Base-by-base conservation (phyloP, 176 grass and related monocot species). In the Elaeis guineensis region DNA sequence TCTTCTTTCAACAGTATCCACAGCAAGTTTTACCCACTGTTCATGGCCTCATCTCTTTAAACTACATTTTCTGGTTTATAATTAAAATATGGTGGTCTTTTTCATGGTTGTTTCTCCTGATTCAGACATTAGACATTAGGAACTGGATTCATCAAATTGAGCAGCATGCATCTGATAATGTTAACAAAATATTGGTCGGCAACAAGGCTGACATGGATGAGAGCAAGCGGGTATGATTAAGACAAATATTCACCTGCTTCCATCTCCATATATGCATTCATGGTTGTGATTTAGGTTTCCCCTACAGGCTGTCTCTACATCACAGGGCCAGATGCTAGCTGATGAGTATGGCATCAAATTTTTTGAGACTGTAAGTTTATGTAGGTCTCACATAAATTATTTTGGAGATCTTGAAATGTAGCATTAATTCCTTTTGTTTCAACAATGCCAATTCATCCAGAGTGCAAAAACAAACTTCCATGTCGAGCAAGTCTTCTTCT, bases 61-160 rank as follows among this genome's bases (percentile, higher is more conserved):
- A 14, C 35, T 44, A 2, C 35, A 44, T 44, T 44, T 44, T 2
- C 35, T 44, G 35, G 9, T 44, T 44, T 44, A 44, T 44, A 14
- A 44, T 44, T 44, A 44, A 44, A 44, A 44, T 44, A 14, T 57
- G 29, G 44, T 19, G 57, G 49, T 73, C 56, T 61, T 73, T 74
- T 75, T n/a, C 58, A 69, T 50, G 71, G 2, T 57, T 73, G 28
- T 21, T 64, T 22, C 1, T 59, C 55, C 61, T 83, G 74, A 83
- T 76, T 58, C 50, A 70, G 75, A 55, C 22, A 50, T 84, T 69
- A 95, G 89, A 95, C 64, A 95, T 95, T 49, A 85, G 85, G 73
- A 95, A 95, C 79, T 95, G 89, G 89, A 85, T 95, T 28, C 82
- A 77, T 53, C 89, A 95, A 67, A 95, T 95, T 72, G 85, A 95